Percentiles rank a stretch among this genome's conserved stretches.
Conservation (phyloP, 345 rosid species). For the Lepidium didymum region DNA sequence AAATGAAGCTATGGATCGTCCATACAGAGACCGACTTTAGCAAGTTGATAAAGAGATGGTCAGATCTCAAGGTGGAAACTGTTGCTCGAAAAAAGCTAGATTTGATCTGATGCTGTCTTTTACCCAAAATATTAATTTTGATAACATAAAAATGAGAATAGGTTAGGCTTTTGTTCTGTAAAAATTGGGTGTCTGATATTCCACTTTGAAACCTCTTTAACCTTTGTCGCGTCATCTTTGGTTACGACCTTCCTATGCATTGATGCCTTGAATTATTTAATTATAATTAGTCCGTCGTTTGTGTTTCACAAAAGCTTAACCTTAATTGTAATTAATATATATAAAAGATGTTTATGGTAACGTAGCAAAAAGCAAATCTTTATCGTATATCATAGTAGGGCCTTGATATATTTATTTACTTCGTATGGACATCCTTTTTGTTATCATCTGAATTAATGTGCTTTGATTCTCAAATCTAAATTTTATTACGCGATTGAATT, state of each 20-base stretch:
- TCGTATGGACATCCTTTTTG: neutral
- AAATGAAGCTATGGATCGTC: slow-evolving; percentile 8
- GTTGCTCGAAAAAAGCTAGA: slow-evolving; percentile 13
- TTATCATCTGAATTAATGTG: no score
- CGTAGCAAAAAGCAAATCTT: slow-evolving; percentile 26
- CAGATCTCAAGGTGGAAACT: slow-evolving; percentile 32
- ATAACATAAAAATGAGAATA: neutral
- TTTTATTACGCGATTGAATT: no score
- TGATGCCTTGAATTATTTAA: slow-evolving; percentile 11
- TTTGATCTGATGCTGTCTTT: slow-evolving; percentile 31
- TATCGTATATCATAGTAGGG: slow-evolving; percentile 8
- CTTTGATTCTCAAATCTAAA: no score
- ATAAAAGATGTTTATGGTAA: slow-evolving; percentile 11
- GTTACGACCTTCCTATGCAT: slow-evolving; percentile 23
- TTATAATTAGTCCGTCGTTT: slow-evolving; percentile 1
- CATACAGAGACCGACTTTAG: slow-evolving; percentile 19
- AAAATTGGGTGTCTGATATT: slow-evolving; percentile 25
- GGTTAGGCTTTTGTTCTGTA: slow-evolving; percentile 27
- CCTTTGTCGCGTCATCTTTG: slow-evolving; percentile 22
- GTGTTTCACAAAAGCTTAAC: slow-evolving; percentile 11
- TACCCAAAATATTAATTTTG: slow-evolving; percentile 11
- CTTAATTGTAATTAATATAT: neutral
- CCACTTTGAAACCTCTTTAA: slow-evolving; percentile 16
- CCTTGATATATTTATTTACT: neutral
- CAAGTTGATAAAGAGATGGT: slow-evolving; percentile 28